Base-by-base conservation (phyloP, 768 basidiomycete genomes). In the Suillus subluteus region DNA sequence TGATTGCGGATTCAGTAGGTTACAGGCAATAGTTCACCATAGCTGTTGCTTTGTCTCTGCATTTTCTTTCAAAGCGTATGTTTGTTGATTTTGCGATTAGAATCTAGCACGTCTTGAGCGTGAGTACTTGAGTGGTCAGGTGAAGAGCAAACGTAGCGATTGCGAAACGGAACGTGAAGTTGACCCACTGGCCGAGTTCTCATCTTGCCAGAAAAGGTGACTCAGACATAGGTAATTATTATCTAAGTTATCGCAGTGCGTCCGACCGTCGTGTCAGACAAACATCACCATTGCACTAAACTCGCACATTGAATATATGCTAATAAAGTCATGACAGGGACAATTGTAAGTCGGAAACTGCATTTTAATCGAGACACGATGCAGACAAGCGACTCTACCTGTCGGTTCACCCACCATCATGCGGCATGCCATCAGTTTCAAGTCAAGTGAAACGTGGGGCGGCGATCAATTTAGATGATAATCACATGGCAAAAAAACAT, bases 21-120 rank as follows among this genome's bases (percentile, higher is more conserved):
- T 81, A 89, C 88, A 70, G 87, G 88, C 63, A 90, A 79, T 58
- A 70, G 72, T 72, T 82, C 79, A 26, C 88, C 88, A 69, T 85
- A 90, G 41, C 75, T 82, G 48, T 73, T 65, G 38, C 23, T 50
- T 30, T 69, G 72, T 37, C 70, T 62, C 72, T 61, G 59, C 59
- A 61, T 61, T 32, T 61, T 43, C 41, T 61, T 59, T 40, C n/a
- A n/a, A 38, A 23, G 13, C 6, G 21, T 58, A 35, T 18, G 52
- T 30, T 5, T 54, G 32, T 58, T 3, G 38, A 26, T 16, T 41
- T 30, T 59, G 38, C 15, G 16, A 40, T 26, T 9, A 4, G 23
- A n/a, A 48, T n/a, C 16, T 26, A 15, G 50, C 26, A 52, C 30
- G 5, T 8, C 54, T 35, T 11, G 54, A 48, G 21, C 30, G 32